Evolutionary conservation across 1,284 basidiomycete species (phyloP).

Genomic region (Ceratobasidium sp.): DNA sequence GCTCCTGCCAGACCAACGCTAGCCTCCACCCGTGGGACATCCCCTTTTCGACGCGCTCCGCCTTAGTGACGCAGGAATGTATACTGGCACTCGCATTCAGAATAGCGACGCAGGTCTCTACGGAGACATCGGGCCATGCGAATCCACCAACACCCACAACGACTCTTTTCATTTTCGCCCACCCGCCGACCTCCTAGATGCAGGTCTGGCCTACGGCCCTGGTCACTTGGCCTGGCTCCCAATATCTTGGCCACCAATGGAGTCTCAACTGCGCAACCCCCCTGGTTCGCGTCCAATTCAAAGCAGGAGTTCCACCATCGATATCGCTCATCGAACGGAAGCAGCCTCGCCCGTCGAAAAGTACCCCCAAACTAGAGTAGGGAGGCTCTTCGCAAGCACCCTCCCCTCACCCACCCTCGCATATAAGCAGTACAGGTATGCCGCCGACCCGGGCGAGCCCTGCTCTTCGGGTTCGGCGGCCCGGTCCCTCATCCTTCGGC

Average conservation of each 20-base stretch:
- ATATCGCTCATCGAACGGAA: too few species aligned
- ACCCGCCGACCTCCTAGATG: background rate
- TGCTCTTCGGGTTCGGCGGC: too few species aligned
- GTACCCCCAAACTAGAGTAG: too few species aligned
- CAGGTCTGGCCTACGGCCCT: conserved; percentile 21
- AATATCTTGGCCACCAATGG: conserved; percentile 13
- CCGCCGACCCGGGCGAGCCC: too few species aligned
- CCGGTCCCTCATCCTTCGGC: too few species aligned
- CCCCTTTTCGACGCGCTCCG: background rate
- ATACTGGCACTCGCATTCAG: too few species aligned
- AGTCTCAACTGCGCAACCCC: background rate
- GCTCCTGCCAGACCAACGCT: conserved; percentile 12
- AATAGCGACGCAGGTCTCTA: background rate
- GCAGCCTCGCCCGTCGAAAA: too few species aligned
- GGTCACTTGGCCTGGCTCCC: conserved; percentile 11
- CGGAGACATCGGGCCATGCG: background rate
- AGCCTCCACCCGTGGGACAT: background rate
- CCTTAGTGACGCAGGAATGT: background rate
- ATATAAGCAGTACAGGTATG: too few species aligned
- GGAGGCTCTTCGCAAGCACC: too few species aligned
- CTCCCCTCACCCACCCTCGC: too few species aligned
- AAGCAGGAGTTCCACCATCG: background rate
- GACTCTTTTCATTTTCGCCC: background rate
- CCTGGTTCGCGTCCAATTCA: conserved; percentile 3
- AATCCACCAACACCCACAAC: background rate